Conservation (phyloP, 2,329 filamentous ascomycete species). For the Knufia petricola region DNA sequence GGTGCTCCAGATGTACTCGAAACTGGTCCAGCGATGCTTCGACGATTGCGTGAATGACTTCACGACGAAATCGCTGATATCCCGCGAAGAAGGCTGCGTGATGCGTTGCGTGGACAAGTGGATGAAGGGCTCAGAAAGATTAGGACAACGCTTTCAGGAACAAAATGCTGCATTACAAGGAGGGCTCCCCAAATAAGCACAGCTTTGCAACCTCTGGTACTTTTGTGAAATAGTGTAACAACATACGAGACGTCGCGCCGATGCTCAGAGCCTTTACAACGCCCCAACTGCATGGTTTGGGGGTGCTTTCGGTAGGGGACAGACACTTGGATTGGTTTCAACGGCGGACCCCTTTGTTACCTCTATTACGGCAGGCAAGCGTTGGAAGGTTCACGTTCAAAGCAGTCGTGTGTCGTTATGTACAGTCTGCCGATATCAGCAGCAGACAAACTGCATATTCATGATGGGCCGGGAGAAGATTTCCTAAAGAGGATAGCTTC, state of each 20-base stretch:
- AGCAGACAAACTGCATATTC: neutral
- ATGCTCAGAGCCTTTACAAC: no score
- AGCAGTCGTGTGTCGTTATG: neutral
- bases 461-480: neutral
- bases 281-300: no score
- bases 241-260: neutral
- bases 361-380: neutral
- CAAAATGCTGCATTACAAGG: constrained; percentile 58
- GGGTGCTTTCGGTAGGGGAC: no score
- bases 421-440: neutral
- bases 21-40: constrained; percentile 62
- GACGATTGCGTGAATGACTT: constrained; percentile 96
- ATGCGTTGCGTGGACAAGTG: constrained; percentile 94
- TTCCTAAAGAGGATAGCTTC: neutral
- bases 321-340: no score
- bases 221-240: neutral
- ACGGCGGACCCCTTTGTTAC: no score
- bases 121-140: constrained; percentile 79
- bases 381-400: neutral
- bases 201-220: no score
- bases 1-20: constrained; percentile 52
- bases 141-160: constrained; percentile 83
- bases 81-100: constrained; percentile 83
- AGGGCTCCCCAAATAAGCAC: constrained; percentile 35
- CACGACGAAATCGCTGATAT: constrained; percentile 86